These are phyloP conservation scores for Debaryomyces castellii DNA, from an alignment of 805 yeast species.

Conservation along the genomic window DNA sequence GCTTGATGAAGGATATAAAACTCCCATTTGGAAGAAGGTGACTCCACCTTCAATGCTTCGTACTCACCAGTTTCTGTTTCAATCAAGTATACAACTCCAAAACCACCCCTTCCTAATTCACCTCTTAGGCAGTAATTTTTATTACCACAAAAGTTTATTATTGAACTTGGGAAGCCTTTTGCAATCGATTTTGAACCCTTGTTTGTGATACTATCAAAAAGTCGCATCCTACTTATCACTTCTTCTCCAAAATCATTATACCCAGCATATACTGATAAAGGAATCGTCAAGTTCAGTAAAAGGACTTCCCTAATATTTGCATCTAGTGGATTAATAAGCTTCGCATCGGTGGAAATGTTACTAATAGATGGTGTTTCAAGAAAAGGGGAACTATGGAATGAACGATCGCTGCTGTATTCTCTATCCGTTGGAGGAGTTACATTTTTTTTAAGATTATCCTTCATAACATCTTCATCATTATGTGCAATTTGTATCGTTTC, in stretches of 20 bases:
- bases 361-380: slow-evolving; percentile 28
- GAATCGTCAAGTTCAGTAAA: slow-evolving; percentile 35
- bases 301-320: slow-evolving; percentile 35
- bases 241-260: slow-evolving; percentile 32
- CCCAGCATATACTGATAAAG: slow-evolving; percentile 30
- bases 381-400: slow-evolving; percentile 48
- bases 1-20: slow-evolving; percentile 67
- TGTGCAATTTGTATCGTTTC: slow-evolving; percentile 39
- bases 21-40: slow-evolving; percentile 77
- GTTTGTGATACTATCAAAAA: slow-evolving; percentile 37
- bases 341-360: background rate
- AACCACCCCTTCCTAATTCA: slow-evolving; percentile 79
- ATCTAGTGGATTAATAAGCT: slow-evolving; percentile 43
- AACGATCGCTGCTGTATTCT: slow-evolving; percentile 18
- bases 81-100: slow-evolving; percentile 71
- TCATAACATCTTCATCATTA: background rate
- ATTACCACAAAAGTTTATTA: slow-evolving; percentile 44
- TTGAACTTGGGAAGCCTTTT: slow-evolving; percentile 36
- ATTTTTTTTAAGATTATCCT: slow-evolving; percentile 7
- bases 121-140: slow-evolving; percentile 48
- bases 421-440: slow-evolving; percentile 28
- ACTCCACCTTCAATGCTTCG: slow-evolving; percentile 72
- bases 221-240: slow-evolving; percentile 24
- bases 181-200: slow-evolving; percentile 31
- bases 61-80: slow-evolving; percentile 55